Base-by-base conservation (phyloP, 1,284 basidiomycete species). In the Thecaphora frezii region DNA sequence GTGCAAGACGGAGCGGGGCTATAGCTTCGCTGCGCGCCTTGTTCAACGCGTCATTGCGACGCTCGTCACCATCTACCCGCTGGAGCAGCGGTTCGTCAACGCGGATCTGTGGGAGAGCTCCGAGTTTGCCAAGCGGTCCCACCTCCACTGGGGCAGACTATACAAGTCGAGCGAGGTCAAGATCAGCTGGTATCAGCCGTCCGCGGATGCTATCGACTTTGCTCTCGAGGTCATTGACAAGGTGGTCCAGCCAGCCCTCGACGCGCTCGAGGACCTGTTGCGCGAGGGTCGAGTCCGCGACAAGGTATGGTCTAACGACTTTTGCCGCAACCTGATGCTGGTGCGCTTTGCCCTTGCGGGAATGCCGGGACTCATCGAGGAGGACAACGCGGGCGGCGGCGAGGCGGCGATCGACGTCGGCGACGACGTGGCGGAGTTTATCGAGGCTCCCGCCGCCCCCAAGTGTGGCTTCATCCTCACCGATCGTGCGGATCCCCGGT, bases 1-100 rank as follows among this genome's bases (percentile, higher is more conserved):
- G 71, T 90, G 91, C 36, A 88, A 89, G 81, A 89, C 87, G 63
- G 94, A 98, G 81, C 86, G 93, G 58, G 91, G 91, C 18, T 98
- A 91, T 80, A 87, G 86, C 24, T 87, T 89, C 54, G 87, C 88
- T 2, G 90, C 90, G 3, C 85, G 88, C 45, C 81, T 97, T 46
- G 83, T 97, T 46, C 87, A 88, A 42, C 86, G 90, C 46, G 82
- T 92, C 16, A 80, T 97, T 51, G 85, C 87, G 69, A 89, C 90
- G 0, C 79, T 96, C 38, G 86, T 86, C 1, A 85, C 87, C 2
- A 84, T 89, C 39, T 97, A 96, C 78, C 88, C 91, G 16, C 75
- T 85, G 53, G 90, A 94, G 64, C 87, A 87, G 67, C 86, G 89
- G 19, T 91, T 91, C 64, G 86, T 94, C 55, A 94, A 97, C 76